A percentile compares a stretch with the other conserved stretches of the same genome.
These are phyloP conservation scores for Tulasnella sp. DNA, from an alignment of 768 basidiomycete species.

Conservation along the genomic window DNA sequence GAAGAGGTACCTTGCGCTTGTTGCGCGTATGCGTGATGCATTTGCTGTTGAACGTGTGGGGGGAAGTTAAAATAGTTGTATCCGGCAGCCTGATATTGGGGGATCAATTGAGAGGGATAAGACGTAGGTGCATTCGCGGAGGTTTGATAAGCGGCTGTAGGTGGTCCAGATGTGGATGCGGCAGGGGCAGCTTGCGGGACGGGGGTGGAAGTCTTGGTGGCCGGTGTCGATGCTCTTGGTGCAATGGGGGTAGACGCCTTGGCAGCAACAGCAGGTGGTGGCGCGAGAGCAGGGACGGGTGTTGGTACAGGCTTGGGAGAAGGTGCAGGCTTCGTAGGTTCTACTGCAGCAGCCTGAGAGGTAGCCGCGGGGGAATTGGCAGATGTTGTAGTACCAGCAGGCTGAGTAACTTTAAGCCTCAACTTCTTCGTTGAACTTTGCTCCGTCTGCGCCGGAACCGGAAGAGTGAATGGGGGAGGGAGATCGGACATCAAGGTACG, in stretches of 20 bases:
- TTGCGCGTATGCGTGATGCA: not conserved
- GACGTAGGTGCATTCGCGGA: not conserved
- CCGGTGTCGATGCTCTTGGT: not conserved
- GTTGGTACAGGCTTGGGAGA: not conserved
- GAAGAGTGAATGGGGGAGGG: conserved; percentile 50
- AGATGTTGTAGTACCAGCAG: not conserved
- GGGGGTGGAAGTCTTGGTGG: not conserved
- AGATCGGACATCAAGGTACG: conserved; percentile 66
- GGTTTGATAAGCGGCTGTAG: not conserved
- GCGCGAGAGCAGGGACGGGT: not conserved
- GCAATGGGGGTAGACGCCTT: conserved; percentile 3
- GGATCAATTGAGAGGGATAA: not conserved
- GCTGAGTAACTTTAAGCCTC: conserved; percentile 41
- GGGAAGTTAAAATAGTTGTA: not conserved
- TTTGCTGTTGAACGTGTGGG: not conserved
- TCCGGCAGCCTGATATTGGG: conserved; percentile 10
- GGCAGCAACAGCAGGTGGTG: not conserved
- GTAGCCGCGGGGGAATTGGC: not conserved
- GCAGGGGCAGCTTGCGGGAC: not conserved
- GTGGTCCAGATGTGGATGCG: not conserved
- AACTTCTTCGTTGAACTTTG: conserved; percentile 36
- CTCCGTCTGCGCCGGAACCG: conserved; percentile 29
- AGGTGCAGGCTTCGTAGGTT: not conserved
- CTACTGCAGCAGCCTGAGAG: not conserved
- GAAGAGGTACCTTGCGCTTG: not conserved